Evolutionary conservation across 257 asterid genomes (phyloP).

Genomic region (Thymus mandschuricus): DNA sequence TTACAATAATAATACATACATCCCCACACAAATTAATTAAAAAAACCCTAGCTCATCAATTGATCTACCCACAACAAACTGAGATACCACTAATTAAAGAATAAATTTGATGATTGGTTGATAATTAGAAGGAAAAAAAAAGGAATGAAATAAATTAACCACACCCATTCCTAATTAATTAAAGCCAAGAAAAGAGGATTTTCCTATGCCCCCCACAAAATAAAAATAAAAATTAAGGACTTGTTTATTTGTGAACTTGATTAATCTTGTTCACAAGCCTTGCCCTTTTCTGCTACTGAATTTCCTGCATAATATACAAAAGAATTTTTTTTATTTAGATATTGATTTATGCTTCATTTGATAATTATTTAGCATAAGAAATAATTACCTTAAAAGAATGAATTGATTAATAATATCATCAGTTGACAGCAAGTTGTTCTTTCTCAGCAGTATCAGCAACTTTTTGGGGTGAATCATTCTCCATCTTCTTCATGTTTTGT

Average conservation of each 20-base stretch:
- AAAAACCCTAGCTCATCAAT: slow-evolving; percentile 15
- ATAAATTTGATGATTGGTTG: slow-evolving; percentile 36
- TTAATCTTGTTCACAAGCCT: slow-evolving; percentile 41
- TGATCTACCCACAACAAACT: slow-evolving; percentile 31
- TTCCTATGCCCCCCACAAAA: slow-evolving; percentile 31
- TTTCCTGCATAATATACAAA: too few species aligned
- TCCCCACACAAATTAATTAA: slow-evolving; percentile 31
- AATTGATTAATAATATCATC: slow-evolving; percentile 13
- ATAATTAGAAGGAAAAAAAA: slow-evolving; percentile 18
- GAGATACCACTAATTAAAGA: slow-evolving; percentile 21
- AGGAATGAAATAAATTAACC: slow-evolving; percentile 14
- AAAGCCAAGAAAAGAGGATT: slow-evolving; percentile 21
- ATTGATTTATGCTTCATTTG: too few species aligned
- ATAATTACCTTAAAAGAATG: slow-evolving; percentile 28
- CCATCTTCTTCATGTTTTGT: slow-evolving; percentile 76
- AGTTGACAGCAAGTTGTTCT: slow-evolving; percentile 67
- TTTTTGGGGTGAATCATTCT: slow-evolving; percentile 50
- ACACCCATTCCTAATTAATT: slow-evolving; percentile 38
- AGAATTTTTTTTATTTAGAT: too few species aligned
- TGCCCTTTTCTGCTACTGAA: too few species aligned
- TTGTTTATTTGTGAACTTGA: slow-evolving; percentile 31
- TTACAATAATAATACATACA: slow-evolving; percentile 6
- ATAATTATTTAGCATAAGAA: neutral
- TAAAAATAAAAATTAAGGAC: slow-evolving; percentile 29
- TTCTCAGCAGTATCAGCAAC: slow-evolving; percentile 53